Conservation (phyloP, 768 basidiomycete genomes). For the Russula sp. region DNA sequence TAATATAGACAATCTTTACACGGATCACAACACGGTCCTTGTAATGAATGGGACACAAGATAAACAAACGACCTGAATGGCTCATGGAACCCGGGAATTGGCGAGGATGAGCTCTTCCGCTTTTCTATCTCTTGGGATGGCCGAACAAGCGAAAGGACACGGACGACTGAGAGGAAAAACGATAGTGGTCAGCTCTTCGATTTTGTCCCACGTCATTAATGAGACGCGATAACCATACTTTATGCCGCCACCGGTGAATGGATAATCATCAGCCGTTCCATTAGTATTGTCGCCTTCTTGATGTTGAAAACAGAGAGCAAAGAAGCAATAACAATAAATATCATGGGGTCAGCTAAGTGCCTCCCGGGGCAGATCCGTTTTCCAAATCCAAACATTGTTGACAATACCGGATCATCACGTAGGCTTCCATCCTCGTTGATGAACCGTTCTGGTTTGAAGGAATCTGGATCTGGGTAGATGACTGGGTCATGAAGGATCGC, state of each 20-base stretch:
- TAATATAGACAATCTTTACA: too few species aligned
- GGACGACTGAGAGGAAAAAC: too few species aligned
- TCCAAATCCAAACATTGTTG: neutral
- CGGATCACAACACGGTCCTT: too few species aligned
- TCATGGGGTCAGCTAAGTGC: neutral
- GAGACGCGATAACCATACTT: neutral
- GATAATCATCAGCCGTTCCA: neutral
- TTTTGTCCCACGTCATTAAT: too few species aligned
- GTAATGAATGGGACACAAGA: too few species aligned
- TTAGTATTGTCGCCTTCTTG: neutral
- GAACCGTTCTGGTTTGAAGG: too few species aligned
- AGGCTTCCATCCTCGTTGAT: neutral
- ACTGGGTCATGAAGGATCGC: neutral
- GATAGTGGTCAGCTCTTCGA: too few species aligned
- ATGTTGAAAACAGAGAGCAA: constrained; percentile 7
- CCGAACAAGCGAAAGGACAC: too few species aligned
- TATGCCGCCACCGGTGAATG: neutral
- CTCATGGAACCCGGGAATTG: too few species aligned
- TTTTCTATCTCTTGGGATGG: too few species aligned
- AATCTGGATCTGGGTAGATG: neutral
- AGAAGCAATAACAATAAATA: constrained; percentile 5
- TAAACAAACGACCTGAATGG: too few species aligned
- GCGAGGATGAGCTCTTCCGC: too few species aligned
- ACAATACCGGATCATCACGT: neutral
- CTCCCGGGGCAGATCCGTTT: constrained; percentile 3